Conservation (phyloP, 2,329 filamentous ascomycete species). For the Phaeophleospora eucalypticola region DNA sequence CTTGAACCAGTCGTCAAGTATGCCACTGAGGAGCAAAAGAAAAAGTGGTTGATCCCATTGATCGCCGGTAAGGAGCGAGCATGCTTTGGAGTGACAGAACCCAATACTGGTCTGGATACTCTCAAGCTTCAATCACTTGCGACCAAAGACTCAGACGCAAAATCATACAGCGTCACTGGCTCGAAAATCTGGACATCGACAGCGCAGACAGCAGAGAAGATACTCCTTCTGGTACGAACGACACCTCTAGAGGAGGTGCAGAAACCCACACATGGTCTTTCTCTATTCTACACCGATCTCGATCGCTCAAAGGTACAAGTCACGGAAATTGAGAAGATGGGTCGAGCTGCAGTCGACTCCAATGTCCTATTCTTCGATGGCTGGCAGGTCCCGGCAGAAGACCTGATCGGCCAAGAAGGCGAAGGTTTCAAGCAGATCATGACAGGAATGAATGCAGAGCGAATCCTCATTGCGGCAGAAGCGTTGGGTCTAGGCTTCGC, state of each 20-base stretch:
- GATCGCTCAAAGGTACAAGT: conserved; percentile 36
- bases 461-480: conserved; percentile 63
- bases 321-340: conserved; percentile 46
- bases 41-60: conserved; percentile 38
- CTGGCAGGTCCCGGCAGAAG: conserved; percentile 39
- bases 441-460: conserved; percentile 75
- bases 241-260: conserved; percentile 40
- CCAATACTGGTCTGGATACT: conserved; percentile 37
- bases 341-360: conserved; percentile 42
- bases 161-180: conserved; percentile 37
- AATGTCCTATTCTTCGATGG: conserved; percentile 44
- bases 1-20: conserved; percentile 45
- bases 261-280: conserved; percentile 42
- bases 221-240: conserved; percentile 42
- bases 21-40: conserved; percentile 41
- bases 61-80: conserved; percentile 40
- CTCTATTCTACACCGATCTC: conserved; percentile 45
- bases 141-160: conserved; percentile 28
- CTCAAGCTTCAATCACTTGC: conserved; percentile 39
- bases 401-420: conserved; percentile 41
- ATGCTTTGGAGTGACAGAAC: conserved; percentile 56
- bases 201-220: conserved; percentile 43
- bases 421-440: conserved; percentile 54
- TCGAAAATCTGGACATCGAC: conserved; percentile 47
- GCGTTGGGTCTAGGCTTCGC: conserved; percentile 46